Evolutionary conservation across 2,329 filamentous ascomycete species (phyloP), one percentile per base, ranked within the genome.

Genomic region (Penicillium verrucosum): DNA sequence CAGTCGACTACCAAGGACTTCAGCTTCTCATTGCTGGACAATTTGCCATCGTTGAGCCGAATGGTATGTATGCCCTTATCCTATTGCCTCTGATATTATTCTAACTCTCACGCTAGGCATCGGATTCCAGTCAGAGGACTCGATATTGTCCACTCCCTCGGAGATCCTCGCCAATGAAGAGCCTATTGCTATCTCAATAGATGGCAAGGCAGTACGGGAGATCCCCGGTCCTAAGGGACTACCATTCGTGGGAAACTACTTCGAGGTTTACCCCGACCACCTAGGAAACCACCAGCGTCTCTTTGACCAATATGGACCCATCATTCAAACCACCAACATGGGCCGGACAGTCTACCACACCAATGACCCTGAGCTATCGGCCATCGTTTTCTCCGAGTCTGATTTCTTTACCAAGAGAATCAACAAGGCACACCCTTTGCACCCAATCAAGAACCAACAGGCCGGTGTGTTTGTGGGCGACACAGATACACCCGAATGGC

Each of bases 261-360:
- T 80, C 44, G 81, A 84, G 58, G 67, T 85, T 10, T 85, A 77
- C 62, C 82, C 82, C 0, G 82, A 85, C 58, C 81, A 83, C 57
- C 72, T 85, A 0, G 82, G 82, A 2, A 85, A 85, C 67, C 78
- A 83, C 55, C 76, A 83, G 45, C 75, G 81, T 0, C 70, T 84
- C 0, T 84, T 84, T 50, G 77, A 80, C 1, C 75, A 76, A 36
- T 84, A 82, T 58, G 82, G 82, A 0, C 77, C 78, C 0, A 59
- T 85, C 1, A 76, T 85, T 64, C 76, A 76, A 60, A 84, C 82
- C 0, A 79, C 65, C 25, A 82, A 78, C 65, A 78, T 84, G 72
- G 82, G 82, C 14, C 78, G 69, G 47, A 72, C 67, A 1, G 72
- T 76, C 8, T 84, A 81, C 62, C 75, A 77, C 23, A 83, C 82